Evolutionary conservation across 2,329 filamentous ascomycete species (phyloP).

Genomic region (Zymoseptoria crescenta): DNA sequence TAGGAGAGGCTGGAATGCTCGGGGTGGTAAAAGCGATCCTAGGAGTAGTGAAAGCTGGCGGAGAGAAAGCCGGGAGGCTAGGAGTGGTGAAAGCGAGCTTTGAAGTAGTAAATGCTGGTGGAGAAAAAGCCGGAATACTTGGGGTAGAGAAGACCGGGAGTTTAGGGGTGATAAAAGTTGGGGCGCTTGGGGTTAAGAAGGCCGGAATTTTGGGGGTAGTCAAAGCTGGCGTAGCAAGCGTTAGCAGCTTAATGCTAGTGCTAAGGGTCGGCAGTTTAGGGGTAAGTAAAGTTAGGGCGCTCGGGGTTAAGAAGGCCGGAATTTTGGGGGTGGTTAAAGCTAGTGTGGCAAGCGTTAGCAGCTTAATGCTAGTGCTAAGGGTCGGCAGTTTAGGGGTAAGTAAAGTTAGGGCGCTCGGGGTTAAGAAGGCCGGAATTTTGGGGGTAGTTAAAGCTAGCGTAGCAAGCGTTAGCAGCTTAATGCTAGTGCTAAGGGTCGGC

Average conservation of each 20-base stretch:
- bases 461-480: not conserved
- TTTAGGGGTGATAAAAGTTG: not conserved
- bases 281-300: too few species aligned
- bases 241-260: not conserved
- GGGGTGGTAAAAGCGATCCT: not conserved
- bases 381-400: too few species aligned
- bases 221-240: too few species aligned
- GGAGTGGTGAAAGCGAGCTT: not conserved
- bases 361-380: not conserved
- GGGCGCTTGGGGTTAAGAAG: not conserved
- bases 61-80: not conserved
- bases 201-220: not conserved
- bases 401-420: too few species aligned
- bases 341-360: too few species aligned
- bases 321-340: not conserved
- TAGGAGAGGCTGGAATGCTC: not conserved
- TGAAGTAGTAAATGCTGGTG: not conserved
- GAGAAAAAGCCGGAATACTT: not conserved
- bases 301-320: too few species aligned
- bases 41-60: not conserved
- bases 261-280: not conserved
- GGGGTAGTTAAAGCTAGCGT: not conserved
- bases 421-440: too few species aligned
- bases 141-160: not conserved
- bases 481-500: not conserved